Evolutionary conservation across 2,329 filamentous ascomycete genomes (phyloP), one percentile per base, ranked within the genome.

Genomic region (Cadophora sp.): DNA sequence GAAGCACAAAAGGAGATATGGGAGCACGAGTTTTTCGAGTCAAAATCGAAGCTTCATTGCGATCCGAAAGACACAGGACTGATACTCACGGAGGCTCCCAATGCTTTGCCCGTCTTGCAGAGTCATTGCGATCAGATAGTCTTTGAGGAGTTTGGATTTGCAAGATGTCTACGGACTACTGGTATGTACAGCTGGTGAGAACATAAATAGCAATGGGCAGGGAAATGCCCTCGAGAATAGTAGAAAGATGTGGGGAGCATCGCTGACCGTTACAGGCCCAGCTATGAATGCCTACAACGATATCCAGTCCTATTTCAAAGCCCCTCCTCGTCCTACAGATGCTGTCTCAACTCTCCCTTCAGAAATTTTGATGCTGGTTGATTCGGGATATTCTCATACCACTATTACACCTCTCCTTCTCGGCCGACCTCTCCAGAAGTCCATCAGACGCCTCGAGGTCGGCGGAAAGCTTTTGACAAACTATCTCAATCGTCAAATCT

Each of bases 111-210:
- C 0, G 89, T 89, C 14, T 81, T 99, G 71, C 94, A 97, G 80
- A 88, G 90, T 48, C 96, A 97, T 78, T 94, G 93, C 74, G 96
- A 99, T 77, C 95, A 99, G 82, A 93, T 99, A 77, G 88, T 98
- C 1, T 98, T 99, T 83, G 96, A 99, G 78, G 94, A 98, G 78
- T 99, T 96, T 82, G 93, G 93, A 2, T 99, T 99, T 80, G 87
- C 91, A 12, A 91, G 92, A 73, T 97, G 97, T 80, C 91, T 91
- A 72, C 88, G 96, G 69, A 90, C 88, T 67, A 83, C 92, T 71
- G 92, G 92, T 87, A 78, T 68, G 82, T 74, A 34, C 26, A 68
- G 63, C 31, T 46, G 64, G 16, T 27, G n/a, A 3, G 29, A 14
- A 9, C 26, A 16, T 14, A 12, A 5, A 16, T n/a, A 4, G 19